A percentile compares a stretch with the other conserved stretches of the same genome.
Evolutionary conservation across 2,329 filamentous ascomycete species (phyloP).

Genomic region (Geosmithia flava): DNA sequence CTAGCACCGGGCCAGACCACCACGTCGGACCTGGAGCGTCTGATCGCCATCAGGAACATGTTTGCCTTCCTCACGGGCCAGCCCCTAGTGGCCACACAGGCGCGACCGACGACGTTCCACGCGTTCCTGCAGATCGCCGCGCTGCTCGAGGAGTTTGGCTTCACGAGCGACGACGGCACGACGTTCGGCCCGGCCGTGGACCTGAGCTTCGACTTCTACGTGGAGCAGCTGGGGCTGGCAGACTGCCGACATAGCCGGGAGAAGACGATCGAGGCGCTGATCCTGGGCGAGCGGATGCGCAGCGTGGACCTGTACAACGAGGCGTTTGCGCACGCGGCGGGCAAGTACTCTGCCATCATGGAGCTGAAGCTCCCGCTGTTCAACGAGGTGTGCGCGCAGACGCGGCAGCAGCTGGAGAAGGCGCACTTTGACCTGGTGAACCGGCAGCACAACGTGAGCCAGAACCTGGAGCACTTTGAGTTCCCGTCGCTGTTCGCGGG

Average conservation of each 20-base stretch:
- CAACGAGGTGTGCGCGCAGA: conserved; percentile 55
- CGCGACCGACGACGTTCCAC: conserved; percentile 37
- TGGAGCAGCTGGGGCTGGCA: conserved; percentile 63
- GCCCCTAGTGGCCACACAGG: conserved; percentile 45
- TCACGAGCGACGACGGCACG: conserved; percentile 40
- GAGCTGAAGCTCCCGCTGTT: conserved; percentile 57
- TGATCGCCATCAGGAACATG: conserved; percentile 49
- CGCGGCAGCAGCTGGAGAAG: conserved; percentile 68
- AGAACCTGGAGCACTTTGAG: conserved; percentile 74
- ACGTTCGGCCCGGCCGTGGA: conserved; percentile 49
- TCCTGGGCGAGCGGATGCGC: conserved; percentile 81
- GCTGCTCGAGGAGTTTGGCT: conserved; percentile 44
- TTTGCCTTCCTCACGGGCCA: conserved; percentile 55
- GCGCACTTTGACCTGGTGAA: conserved; percentile 69
- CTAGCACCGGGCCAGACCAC: conserved; percentile 17
- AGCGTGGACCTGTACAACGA: conserved; percentile 77
- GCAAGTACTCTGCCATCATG: conserved; percentile 67
- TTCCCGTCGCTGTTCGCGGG: conserved; percentile 86
- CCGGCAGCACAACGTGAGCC: conserved; percentile 57
- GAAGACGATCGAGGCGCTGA: conserved; percentile 77
- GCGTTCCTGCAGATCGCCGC: conserved; percentile 41
- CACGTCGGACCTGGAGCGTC: conserved; percentile 33
- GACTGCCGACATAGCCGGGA: conserved; percentile 75
- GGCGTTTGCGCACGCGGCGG: conserved; percentile 81
- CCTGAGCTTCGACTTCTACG: conserved; percentile 59